Percentiles rank a stretch among this genome's conserved stretches.
Conservation (phyloP, 2,329 filamentous ascomycete species). For the Trichoderma aggressivum region DNA sequence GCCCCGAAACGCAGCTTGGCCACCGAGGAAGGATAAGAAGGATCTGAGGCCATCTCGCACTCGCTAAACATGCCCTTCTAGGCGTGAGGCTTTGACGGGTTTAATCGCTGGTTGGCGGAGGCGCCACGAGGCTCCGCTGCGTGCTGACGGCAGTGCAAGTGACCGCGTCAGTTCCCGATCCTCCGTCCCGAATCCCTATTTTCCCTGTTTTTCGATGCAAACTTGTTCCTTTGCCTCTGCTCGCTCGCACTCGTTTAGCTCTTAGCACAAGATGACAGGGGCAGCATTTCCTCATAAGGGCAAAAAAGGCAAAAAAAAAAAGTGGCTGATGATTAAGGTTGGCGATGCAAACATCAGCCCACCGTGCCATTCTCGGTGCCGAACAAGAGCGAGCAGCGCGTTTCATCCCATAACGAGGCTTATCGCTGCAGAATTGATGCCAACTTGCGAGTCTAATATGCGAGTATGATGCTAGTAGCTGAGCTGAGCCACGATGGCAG, state of each 20-base stretch:
- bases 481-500: neutral
- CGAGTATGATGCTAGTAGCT: neutral
- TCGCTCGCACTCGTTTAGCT: neutral
- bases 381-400: neutral
- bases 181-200: neutral
- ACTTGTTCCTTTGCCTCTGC: neutral
- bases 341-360: neutral
- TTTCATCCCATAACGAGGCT: neutral
- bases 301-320: neutral
- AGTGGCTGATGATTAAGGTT: neutral
- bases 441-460: neutral
- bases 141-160: neutral
- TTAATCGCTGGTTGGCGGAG: neutral
- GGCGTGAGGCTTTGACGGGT: neutral
- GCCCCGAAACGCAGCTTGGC: neutral
- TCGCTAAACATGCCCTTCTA: neutral
- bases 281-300: neutral
- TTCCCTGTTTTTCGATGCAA: neutral
- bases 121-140: neutral
- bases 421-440: neutral
- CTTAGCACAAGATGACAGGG: neutral
- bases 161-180: neutral
- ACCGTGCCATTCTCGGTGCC: neutral
- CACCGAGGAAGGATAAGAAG: neutral
- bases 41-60: neutral